A percentile compares a stretch with the other conserved stretches of the same genome.
Evolutionary conservation across 2,329 filamentous ascomycete genomes (phyloP).

Genomic region (Ophiocordyceps robertsii): DNA sequence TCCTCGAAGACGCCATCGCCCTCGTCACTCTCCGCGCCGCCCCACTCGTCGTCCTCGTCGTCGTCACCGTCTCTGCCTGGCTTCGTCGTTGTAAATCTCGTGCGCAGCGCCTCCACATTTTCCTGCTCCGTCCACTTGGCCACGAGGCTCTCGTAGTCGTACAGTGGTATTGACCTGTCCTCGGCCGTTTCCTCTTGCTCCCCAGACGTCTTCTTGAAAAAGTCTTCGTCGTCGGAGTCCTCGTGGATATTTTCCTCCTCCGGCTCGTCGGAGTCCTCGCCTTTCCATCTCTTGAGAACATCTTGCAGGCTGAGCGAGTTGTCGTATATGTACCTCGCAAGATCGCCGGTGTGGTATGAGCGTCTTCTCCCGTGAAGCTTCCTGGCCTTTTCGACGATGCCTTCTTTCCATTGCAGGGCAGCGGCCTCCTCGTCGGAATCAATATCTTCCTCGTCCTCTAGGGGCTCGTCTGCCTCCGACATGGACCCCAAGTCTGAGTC

Average conservation of each 20-base stretch:
- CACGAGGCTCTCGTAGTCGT: constrained; percentile 70
- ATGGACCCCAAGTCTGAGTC: constrained; percentile 92
- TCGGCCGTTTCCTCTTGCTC: constrained; percentile 62
- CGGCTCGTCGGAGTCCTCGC: constrained; percentile 40
- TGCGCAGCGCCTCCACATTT: constrained; percentile 60
- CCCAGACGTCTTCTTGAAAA: constrained; percentile 50
- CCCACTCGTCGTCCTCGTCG: constrained; percentile 44
- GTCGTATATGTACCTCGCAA: constrained; percentile 84
- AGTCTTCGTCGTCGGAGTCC: constrained; percentile 43
- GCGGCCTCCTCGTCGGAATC: constrained; percentile 56
- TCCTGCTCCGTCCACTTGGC: constrained; percentile 75
- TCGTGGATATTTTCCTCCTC: constrained; percentile 46
- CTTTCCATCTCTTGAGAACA: constrained; percentile 68
- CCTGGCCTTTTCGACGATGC: constrained; percentile 63
- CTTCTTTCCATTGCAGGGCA: constrained; percentile 74
- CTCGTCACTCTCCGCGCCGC: constrained; percentile 33
- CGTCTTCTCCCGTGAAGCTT: constrained; percentile 56
- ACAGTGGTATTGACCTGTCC: constrained; percentile 64
- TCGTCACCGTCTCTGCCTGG: constrained; percentile 24
- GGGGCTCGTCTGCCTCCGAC: constrained; percentile 39
- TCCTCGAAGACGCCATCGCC: constrained; percentile 79
- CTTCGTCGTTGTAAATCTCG: constrained; percentile 61
- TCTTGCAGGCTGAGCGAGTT: constrained; percentile 60
- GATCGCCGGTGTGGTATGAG: constrained; percentile 65
- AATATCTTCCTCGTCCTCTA: constrained; percentile 36